Evolutionary conservation across 1,284 basidiomycete genomes (phyloP).

Genomic region (Ganoderma lingzhi): DNA sequence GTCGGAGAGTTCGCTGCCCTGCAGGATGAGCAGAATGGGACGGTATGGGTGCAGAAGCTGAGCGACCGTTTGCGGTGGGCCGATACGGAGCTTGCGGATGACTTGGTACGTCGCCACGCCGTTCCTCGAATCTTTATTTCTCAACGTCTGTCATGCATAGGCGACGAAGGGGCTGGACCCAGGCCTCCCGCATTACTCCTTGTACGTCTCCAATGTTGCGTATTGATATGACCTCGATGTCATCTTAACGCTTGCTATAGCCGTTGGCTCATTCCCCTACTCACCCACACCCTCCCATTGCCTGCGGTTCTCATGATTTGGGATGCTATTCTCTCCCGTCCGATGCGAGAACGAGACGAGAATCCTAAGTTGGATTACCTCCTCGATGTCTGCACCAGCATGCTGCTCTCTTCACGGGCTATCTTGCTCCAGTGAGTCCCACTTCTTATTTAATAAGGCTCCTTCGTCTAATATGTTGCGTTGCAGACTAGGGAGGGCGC

Average conservation of each 20-base stretch:
- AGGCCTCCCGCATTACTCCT: conserved; percentile 79
- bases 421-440: conserved; percentile 61
- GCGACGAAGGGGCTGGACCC: conserved; percentile 73
- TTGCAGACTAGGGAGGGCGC: conserved; percentile 61
- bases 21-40: conserved; percentile 69
- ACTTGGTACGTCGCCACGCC: conserved; percentile 56
- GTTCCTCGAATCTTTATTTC: conserved; percentile 20
- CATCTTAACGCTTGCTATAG: conserved; percentile 45
- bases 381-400: conserved; percentile 71
- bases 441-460: background rate
- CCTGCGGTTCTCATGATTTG: conserved; percentile 66
- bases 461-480: conserved; percentile 5
- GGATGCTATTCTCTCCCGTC: conserved; percentile 74
- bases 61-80: conserved; percentile 70
- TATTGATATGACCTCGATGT: conserved; percentile 8
- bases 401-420: conserved; percentile 66
- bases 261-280: conserved; percentile 78
- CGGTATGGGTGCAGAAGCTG: conserved; percentile 68
- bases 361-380: conserved; percentile 74
- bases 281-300: conserved; percentile 76
- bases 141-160: conserved; percentile 40
- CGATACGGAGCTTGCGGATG: conserved; percentile 67
- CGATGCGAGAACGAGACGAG: conserved; percentile 57
- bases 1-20: conserved; percentile 77
- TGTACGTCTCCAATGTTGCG: conserved; percentile 57